phyloP scores from a whole-genome alignment of 495 filamentous ascomycete species.

The Aspergillus bertholletiae region DNA sequence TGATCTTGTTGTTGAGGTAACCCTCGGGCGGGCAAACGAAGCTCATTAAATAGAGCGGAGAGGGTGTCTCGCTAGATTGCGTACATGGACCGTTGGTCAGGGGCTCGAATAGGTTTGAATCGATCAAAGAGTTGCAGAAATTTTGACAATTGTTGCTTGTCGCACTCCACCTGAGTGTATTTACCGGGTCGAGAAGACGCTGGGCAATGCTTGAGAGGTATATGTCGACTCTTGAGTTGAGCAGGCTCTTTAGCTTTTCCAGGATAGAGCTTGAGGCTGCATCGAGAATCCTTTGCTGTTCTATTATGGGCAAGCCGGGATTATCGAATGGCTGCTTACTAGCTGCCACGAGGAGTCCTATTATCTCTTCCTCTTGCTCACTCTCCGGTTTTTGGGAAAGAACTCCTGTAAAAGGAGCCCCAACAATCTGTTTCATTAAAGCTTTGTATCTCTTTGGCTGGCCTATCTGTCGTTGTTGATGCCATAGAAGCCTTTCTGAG shows the following conservation, averaged over 20 bases:
- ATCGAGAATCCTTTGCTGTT: not conserved
- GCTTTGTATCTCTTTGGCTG: conserved; percentile 33
- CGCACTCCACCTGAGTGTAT: conserved; percentile 18
- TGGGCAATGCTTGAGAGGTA: conserved; percentile 24
- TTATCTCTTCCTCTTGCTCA: conserved; percentile 18
- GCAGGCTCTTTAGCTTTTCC: conserved; percentile 11
- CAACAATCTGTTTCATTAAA: conserved; percentile 41
- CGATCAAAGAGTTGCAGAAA: conserved; percentile 31
- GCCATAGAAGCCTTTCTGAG: conserved; percentile 14
- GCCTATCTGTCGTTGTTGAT: conserved; percentile 11
- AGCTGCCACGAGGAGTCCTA: conserved; percentile 17
- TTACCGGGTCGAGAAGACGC: conserved; percentile 20
- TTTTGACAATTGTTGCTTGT: conserved; percentile 31
- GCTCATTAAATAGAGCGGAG: conserved; percentile 34
- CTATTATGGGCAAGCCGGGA: not conserved
- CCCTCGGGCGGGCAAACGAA: conserved; percentile 27
- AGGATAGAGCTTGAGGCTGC: not conserved
- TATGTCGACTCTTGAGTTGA: conserved; percentile 11
- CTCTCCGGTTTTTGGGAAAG: conserved; percentile 3
- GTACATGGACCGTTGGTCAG: conserved; percentile 15
- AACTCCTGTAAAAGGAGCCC: conserved; percentile 29
- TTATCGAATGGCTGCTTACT: conserved; percentile 5
- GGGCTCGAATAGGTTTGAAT: conserved; percentile 24
- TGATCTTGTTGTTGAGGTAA: conserved; percentile 8
- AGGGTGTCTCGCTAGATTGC: not conserved